Evolutionary conservation across 1,139 yeast genomes (phyloP).

Genomic region (Sugiyamaella xylanicola): DNA sequence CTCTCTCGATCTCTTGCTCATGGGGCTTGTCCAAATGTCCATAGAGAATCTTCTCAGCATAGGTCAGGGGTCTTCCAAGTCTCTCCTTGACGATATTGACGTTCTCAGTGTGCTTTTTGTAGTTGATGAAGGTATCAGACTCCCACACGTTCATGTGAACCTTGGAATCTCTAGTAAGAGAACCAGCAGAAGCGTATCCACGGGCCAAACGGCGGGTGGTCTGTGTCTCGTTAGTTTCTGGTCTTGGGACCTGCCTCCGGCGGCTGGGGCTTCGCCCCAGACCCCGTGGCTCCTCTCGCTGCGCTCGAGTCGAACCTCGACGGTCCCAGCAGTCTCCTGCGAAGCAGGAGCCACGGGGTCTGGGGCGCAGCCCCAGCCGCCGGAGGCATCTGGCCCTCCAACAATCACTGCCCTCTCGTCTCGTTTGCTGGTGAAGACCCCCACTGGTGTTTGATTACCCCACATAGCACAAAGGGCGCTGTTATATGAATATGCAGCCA

Average conservation of each 20-base stretch:
- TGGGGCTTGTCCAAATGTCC: conserved; percentile 97
- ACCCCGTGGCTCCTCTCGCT: too few relatives aligned
- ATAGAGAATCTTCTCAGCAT: conserved; percentile 94
- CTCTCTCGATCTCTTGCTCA: conserved; percentile 93
- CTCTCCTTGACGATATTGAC: conserved; percentile 84
- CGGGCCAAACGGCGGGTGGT: conserved; percentile 17
- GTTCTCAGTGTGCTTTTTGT: conserved; percentile 60
- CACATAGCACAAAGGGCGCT: conserved; percentile 4
- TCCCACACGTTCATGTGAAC: conserved; percentile 92
- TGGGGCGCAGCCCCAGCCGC: background rate
- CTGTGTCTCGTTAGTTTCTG: background rate
- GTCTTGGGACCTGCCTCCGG: background rate
- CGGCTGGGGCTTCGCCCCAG: background rate
- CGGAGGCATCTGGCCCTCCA: background rate
- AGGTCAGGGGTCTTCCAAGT: conserved; percentile 90
- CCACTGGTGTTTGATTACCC: conserved; percentile 6
- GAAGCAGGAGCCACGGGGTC: background rate
- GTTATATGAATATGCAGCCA: conserved; percentile 4
- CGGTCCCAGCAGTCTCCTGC: too few relatives aligned
- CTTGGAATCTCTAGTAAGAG: conserved; percentile 85
- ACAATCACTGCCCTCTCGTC: background rate
- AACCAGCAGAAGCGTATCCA: conserved; percentile 51
- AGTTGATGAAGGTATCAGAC: conserved; percentile 65
- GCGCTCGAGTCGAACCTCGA: too few relatives aligned
- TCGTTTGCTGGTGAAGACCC: background rate